Base-by-base conservation (phyloP, 2,329 filamentous ascomycete species). In the Talaromyces sp. region DNA sequence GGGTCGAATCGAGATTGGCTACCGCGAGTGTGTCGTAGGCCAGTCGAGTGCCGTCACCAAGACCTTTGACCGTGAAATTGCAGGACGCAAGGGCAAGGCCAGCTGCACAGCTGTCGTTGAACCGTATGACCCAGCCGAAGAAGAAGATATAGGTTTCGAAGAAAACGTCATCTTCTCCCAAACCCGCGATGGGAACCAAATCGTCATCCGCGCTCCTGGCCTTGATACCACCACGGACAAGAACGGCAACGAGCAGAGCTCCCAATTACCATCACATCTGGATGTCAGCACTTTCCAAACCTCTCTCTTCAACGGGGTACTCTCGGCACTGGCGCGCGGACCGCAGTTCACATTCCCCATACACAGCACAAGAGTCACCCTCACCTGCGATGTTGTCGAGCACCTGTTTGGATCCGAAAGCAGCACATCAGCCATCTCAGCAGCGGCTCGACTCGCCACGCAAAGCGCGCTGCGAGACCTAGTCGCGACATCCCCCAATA, bases 1-100 rank as follows among this genome's bases (percentile, higher is more conserved):
- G 80, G 92, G 93, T 12, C 88, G 87, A 57, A 96, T 99, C 63
- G 90, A 96, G 68, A 96, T 99, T 62, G 92, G 95, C 66, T 99
- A 97, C 75, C 88, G 95, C 58, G 94, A 99, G 76, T 88, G 87
- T 54, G 79, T 94, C 10, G 84, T 86, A 0, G 78, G 79, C 3
- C 68, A 81, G 0, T 88, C 87, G 0, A 71, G 72, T 0, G 76
- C 83, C 0, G 81, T 87, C 41, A 84, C 82, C 26, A 83, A 84
- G 57, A 77, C 86, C 4, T 92, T 92, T 69, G 91, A 97, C 67
- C 88, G 87, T 50, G 85, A 89, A 4, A 85, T 97, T 21, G 90
- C 89, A 7, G 90, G 91, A 51, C 93, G 91, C 69, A 79, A 84
- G 50, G 89, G 90, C 9, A 92, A 87, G 71, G 92, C 91, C 3